A percentile compares a stretch with the other conserved stretches of the same genome.
These are phyloP conservation scores for Cryptosporidium felis DNA, from an alignment of 169 alveolate genomes.

Conservation along the genomic window DNA sequence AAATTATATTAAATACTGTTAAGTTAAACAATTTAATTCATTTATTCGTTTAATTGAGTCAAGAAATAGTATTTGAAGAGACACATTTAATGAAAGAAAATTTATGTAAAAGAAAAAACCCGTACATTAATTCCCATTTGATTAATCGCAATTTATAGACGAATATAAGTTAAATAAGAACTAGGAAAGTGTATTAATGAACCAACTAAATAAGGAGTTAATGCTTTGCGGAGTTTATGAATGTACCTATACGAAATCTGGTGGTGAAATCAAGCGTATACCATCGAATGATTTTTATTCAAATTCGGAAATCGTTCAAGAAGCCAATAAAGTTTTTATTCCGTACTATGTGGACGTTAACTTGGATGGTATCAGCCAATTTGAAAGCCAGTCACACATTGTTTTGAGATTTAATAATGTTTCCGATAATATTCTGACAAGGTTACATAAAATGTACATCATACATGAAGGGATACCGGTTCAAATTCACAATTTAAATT, in stretches of 20 bases:
- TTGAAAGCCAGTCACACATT: constrained; percentile 59
- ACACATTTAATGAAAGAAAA: not conserved
- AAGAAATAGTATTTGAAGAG: not conserved
- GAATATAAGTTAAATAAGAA: not conserved
- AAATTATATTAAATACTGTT: not conserved
- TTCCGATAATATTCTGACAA: constrained; percentile 16
- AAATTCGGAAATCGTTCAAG: constrained; percentile 4
- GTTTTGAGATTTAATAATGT: constrained; percentile 54
- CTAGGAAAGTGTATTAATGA: constrained; percentile 2
- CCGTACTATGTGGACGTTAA: constrained; percentile 51
- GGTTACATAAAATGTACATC: constrained; percentile 48
- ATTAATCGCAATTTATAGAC: not conserved
- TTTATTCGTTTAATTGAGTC: not conserved
- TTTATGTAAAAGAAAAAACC: not conserved
- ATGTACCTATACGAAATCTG: constrained; percentile 31
- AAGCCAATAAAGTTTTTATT: not conserved
- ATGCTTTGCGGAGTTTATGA: constrained; percentile 59
- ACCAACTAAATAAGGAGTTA: constrained; percentile 15
- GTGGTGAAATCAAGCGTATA: constrained; percentile 56
- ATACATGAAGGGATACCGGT: constrained; percentile 62
- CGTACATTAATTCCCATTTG: not conserved
- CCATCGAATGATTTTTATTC: constrained; percentile 25
- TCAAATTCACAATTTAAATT: constrained; percentile 41
- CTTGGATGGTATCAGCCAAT: constrained; percentile 59
- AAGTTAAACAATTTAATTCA: not conserved